Evolutionary conservation across 2,329 filamentous ascomycete genomes (phyloP), one percentile per base, ranked within the genome.

Genomic region (Phialemoniopsis sp.): DNA sequence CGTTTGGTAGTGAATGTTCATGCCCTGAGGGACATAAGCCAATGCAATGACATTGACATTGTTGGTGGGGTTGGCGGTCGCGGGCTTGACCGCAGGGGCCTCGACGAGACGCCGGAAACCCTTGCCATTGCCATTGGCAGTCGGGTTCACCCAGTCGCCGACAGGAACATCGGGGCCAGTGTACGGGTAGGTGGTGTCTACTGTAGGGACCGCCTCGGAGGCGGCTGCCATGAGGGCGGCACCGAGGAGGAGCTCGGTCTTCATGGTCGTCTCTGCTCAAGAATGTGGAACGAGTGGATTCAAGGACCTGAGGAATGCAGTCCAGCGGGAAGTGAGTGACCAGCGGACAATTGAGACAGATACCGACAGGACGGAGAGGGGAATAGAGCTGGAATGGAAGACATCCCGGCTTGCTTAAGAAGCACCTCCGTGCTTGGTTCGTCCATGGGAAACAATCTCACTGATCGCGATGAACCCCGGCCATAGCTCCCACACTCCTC

Each of bases 1-100:
- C 1, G 72, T 75, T 55, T 75, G 72, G 50, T 64, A 76, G 53
- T 75, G 71, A 40, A 75, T 63, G 49, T 71, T 72, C 50, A 75
- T 67, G 28, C 71, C 72, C 36, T 59, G 52, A 1, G 69, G 69
- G 3, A 72, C 43, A 43, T 72, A 75, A 1, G 70, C 59, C 41
- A 72, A 46, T 5, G 64, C 64, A 40, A 75, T 70, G 29, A 75
- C 71, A 45, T 76, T 75, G 52, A 76, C 52, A 38, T 75, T 76
- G 58, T 75, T 76, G 31, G 57, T 67, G 7, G 70, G 66, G 34
- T 68, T 64, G 9, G 46, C 43, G 7, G 51, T 56, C 18, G 54
- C 55, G 4, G 72, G 71, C 45, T 59, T 66, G 14, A 75, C 70
- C 4, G 70, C 72, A 9, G 70, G 71, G 30, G 66, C 52, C 50